Evolutionary conservation across 352 stramenopile genomes (phyloP).

Genomic region (Phytophthora syringae): DNA sequence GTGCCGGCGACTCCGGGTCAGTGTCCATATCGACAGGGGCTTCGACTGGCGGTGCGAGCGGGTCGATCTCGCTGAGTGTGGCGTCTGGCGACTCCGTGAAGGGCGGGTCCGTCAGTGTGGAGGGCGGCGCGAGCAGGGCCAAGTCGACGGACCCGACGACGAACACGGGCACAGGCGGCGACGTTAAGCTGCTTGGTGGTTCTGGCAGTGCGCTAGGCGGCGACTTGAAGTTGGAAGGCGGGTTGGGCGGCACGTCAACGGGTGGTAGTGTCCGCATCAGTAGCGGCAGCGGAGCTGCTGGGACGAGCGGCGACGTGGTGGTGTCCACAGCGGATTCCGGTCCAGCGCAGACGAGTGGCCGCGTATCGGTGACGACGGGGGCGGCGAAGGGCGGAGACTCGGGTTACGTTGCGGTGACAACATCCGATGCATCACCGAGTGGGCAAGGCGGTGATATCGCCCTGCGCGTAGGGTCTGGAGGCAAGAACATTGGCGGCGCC

Average conservation of each 20-base stretch:
- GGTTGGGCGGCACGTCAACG: background rate
- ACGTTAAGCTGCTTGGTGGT: background rate
- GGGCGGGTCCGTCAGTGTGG: background rate
- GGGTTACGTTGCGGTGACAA: too few relatives aligned
- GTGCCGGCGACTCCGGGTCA: background rate
- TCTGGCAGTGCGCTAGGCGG: background rate
- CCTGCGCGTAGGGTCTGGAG: slow-evolving; percentile 3
- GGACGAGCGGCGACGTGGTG: too few relatives aligned
- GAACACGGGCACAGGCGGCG: background rate
- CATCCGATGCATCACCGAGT: too few relatives aligned
- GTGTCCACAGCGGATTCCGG: background rate
- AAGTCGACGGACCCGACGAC: background rate
- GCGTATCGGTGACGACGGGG: slow-evolving; percentile 7
- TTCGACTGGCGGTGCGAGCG: slow-evolving; percentile 6
- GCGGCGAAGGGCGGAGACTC: background rate
- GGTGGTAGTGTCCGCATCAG: slow-evolving; percentile 9
- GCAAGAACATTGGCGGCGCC: background rate
- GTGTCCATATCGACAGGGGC: slow-evolving; percentile 6
- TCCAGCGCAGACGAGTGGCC: background rate
- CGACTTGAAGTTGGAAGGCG: background rate
- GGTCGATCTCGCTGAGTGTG: slow-evolving; percentile 13
- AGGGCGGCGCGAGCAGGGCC: background rate
- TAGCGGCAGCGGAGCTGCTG: slow-evolving; percentile 1
- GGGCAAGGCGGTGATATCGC: too few relatives aligned
- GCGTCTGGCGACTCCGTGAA: background rate